Base-by-base conservation (phyloP, 371 early-diverging fungal genomes). In the Mortierella sp. region DNA sequence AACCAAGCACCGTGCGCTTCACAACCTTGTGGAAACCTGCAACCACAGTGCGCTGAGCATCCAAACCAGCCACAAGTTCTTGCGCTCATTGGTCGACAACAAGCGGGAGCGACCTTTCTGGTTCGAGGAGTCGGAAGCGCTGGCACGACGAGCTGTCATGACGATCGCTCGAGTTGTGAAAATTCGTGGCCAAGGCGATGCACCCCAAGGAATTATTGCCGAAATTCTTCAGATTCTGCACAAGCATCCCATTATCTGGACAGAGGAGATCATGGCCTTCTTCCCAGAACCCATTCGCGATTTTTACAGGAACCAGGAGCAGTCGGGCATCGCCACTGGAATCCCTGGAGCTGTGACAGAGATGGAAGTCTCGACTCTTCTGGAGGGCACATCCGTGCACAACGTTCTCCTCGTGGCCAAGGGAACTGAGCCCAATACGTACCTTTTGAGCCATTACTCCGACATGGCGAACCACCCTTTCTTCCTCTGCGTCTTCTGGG, bases 401-500 rank as follows among this genome's bases (percentile, higher is more conserved):
- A 84, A 82, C 11, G 90, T 88, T 28, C 76, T 90, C 28, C 69
- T 86, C 72, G 79, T 86, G 8, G 69, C 79, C 21, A 86, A 86
- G 21, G 86, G 86, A 34, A 77, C 86, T 0, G 86, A 86, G 53
- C 82, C 86, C 76, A 86, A 86, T 70, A 81, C 82, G 2, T 78
- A 73, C 28, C 64, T 87, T 16, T 69, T 87, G 54, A 81, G 78
- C 50, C 90, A 91, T 46, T 96, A 95, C 73, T 90, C 92, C 8
- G 77, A 85, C 44, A 53, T 88, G 24, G 92, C 93, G 59, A 91
- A 92, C 67, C 96, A 94, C 59, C 87, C 94, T 5, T 89, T 90
- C 80, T 89, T 96, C 69, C 81, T 96, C 26, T 94, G 94, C 57
- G 88, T 91, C 14, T 80, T 96, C 19, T 96, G 95, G 95, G 88